Percentiles rank a stretch among this genome's conserved stretches.
Evolutionary conservation across 2,329 filamentous ascomycete species (phyloP).

Genomic region (Fusarium pilosicola): DNA sequence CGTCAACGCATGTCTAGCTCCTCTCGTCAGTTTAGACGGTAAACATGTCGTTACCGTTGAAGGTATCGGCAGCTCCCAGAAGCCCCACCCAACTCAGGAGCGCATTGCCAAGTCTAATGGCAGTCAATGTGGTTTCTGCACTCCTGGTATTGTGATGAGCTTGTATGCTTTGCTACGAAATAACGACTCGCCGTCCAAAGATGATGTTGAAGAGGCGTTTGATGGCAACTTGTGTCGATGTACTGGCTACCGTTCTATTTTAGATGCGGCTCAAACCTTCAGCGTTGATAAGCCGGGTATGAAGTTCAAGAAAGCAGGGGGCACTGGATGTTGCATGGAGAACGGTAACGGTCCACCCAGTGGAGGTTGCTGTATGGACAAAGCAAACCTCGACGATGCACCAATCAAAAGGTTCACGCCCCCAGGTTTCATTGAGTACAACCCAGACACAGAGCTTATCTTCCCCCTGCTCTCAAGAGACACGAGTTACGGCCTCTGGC

Average conservation of each 20-base stretch:
- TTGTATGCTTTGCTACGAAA: constrained; percentile 93
- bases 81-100: constrained; percentile 90
- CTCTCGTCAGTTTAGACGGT: constrained; percentile 90
- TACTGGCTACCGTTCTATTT: constrained; percentile 92
- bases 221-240: constrained; percentile 96
- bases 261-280: constrained; percentile 94
- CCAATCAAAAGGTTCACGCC: constrained; percentile 78
- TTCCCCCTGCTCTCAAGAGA: constrained; percentile 86
- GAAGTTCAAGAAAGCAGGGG: constrained; percentile 57
- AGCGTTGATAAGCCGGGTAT: constrained; percentile 61
- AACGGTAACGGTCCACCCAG: constrained; percentile 56
- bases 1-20: constrained; percentile 94
- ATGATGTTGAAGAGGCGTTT: constrained; percentile 94
- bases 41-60: constrained; percentile 99
- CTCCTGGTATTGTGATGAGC: constrained; percentile 98
- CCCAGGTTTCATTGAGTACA: constrained; percentile 93
- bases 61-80: constrained; percentile 89
- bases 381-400: constrained; percentile 58
- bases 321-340: constrained; percentile 78
- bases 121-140: constrained; percentile 94
- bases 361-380: constrained; percentile 76
- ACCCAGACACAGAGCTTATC: constrained; percentile 92
- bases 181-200: constrained; percentile 77
- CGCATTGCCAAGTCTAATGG: constrained; percentile 91
- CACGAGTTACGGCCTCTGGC: constrained; percentile 83